Evolutionary conservation across 2,329 filamentous ascomycete genomes (phyloP).

Genomic region (Aspergillus sojae): DNA sequence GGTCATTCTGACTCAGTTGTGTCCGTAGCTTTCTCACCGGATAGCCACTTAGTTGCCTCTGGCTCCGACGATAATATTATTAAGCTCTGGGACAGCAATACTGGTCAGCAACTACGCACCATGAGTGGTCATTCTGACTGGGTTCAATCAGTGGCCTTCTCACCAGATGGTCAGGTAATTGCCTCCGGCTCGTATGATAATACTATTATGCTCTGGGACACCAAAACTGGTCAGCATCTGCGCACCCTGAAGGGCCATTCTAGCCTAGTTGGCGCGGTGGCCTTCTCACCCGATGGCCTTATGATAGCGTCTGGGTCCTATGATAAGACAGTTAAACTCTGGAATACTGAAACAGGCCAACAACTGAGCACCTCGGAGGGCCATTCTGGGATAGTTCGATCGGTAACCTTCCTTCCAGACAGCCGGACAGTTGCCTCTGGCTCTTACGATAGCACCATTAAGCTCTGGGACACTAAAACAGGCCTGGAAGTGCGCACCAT

Average conservation of each 20-base stretch:
- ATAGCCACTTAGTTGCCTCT: not conserved
- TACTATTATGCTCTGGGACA: not conserved
- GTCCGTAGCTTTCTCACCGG: not conserved
- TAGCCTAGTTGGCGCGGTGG: not conserved
- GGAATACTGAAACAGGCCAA: not conserved
- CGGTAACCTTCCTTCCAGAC: not conserved
- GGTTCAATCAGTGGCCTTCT: not conserved
- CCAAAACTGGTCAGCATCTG: not conserved
- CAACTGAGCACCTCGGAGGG: not conserved
- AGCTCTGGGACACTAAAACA: not conserved
- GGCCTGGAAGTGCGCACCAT: not conserved
- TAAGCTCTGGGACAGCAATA: not conserved
- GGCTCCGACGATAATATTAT: not conserved
- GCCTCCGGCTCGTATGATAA: not conserved
- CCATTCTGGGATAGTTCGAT: not conserved
- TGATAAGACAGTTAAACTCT: slow-evolving; percentile 3
- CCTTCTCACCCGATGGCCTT: not conserved
- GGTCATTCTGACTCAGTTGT: not conserved
- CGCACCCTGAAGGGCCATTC: not conserved
- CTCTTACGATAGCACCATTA: not conserved
- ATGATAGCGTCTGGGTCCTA: slow-evolving; percentile 4
- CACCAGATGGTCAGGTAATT: not conserved
- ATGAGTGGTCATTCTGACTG: not conserved
- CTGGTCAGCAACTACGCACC: not conserved
- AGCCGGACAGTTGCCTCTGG: not conserved